These are phyloP conservation scores for Xylariomycetidae sp. DNA, from an alignment of 2,329 filamentous ascomycete genomes.

Conservation along the genomic window DNA sequence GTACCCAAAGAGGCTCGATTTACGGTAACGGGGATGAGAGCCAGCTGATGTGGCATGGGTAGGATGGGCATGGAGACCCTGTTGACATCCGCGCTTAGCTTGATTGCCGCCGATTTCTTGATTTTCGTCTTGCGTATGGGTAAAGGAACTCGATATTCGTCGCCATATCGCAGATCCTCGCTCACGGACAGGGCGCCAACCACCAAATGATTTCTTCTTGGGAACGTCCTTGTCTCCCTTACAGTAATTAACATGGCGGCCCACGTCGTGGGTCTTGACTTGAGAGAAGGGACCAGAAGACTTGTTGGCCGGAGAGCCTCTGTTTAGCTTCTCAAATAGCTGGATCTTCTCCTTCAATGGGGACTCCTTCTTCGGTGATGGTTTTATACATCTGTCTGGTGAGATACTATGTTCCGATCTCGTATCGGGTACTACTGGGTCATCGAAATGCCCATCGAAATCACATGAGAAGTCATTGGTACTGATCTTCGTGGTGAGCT, in stretches of 20 bases:
- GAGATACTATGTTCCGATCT: no score
- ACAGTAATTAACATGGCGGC: neutral
- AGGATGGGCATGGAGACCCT: no score
- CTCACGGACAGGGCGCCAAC: conserved; percentile 19
- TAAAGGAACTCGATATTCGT: conserved; percentile 23
- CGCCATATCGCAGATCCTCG: conserved; percentile 23
- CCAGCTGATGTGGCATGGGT: no score
- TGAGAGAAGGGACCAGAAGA: conserved; percentile 1
- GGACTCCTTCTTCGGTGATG: conserved; percentile 15
- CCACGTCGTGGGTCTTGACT: conserved; percentile 7
- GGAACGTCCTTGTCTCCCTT: conserved; percentile 4
- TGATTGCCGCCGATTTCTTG: no score
- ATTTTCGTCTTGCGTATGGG: no score
- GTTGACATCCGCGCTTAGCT: no score
- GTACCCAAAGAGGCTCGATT: no score
- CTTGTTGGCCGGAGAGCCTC: conserved; percentile 6
- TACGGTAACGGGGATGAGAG: no score
- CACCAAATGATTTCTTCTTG: conserved; percentile 6
- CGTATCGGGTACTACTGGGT: conserved; percentile 2
- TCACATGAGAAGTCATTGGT: conserved; percentile 24
- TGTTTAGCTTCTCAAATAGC: conserved; percentile 23
- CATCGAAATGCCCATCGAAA: conserved; percentile 13
- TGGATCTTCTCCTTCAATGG: conserved; percentile 24
- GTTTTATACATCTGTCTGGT: no score
- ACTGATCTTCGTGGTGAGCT: conserved; percentile 24